Conservation (phyloP, 1,139 yeast species). For the Pichia sp. region DNA sequence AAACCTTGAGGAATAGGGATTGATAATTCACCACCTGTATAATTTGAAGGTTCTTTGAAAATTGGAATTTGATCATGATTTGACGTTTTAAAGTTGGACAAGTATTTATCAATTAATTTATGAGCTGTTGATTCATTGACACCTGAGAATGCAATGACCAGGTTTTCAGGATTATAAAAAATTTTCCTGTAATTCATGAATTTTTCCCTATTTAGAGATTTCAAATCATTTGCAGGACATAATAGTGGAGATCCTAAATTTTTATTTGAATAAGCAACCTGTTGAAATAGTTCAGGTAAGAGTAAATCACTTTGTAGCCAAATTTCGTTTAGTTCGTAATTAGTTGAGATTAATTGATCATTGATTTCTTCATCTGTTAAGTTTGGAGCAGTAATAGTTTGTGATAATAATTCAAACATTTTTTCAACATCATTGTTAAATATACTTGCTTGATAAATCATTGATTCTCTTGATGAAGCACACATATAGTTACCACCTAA, state of each 20-base stretch:
- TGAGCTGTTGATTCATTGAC: conserved; percentile 67
- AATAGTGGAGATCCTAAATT: conserved; percentile 83
- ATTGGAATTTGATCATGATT: conserved; percentile 22
- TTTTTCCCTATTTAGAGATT: conserved; percentile 45
- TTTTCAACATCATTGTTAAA: conserved; percentile 79
- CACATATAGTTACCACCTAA: conserved; percentile 95
- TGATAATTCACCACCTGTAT: conserved; percentile 71
- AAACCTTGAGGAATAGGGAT: conserved; percentile 67
- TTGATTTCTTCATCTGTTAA: conserved; percentile 63
- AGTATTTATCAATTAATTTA: conserved; percentile 51
- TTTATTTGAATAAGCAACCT: conserved; percentile 64
- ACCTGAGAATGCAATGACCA: conserved; percentile 87
- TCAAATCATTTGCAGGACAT: conserved; percentile 68
- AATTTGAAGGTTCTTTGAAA: conserved; percentile 44
- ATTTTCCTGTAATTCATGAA: conserved; percentile 56
- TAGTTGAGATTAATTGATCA: conserved; percentile 69
- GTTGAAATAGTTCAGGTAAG: conserved; percentile 81
- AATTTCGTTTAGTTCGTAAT: conserved; percentile 77
- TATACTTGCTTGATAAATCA: conserved; percentile 91
- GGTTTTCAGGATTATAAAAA: conserved; percentile 73
- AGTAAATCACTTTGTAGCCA: conserved; percentile 80
- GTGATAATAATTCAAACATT: conserved; percentile 76
- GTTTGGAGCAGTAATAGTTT: conserved; percentile 68
- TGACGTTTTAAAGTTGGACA: conserved; percentile 51
- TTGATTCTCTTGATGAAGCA: conserved; percentile 84